Base-by-base conservation (phyloP, 257 asterid genomes). In the Nicotiana obtusifolia region DNA sequence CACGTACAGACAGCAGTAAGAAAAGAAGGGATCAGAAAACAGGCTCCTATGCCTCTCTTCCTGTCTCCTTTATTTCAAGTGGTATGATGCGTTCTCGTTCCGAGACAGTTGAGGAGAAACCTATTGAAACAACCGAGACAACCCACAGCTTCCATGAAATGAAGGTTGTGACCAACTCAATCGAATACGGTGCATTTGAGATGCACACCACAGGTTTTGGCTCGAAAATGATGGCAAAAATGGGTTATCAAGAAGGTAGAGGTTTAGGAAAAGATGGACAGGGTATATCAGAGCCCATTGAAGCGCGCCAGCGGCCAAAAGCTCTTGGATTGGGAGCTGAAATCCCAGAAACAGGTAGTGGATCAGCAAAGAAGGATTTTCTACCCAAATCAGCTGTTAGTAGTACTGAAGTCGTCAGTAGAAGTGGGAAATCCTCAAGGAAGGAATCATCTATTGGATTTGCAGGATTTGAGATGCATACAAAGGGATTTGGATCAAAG, bases 171-270 rank as follows among this genome's bases (percentile, higher is more conserved):
- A 67, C 91, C 26, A 83, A 66, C 78, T 73, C 91, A 22, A 83
- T 64, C 31, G 88, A 89, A 77, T 88, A 86, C 41, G 97, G 93
- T 80, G 89, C 97, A 56, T 96, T 96, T 59, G 99, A 96, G 88
- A 69, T 90, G 92, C 99, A 94, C 87, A 96, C 99, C 0, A 96
- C 97, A 44, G 99, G 99, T 49, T 94, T 96, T 84, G 99, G 99
- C 52, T 96, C 98, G 35, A 96, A 91, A 90, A 93, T 94, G 97
- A 61, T 96, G 97, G 98, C 98, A 59, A 96, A 94, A 89, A 94
- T 94, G 99, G 99, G 99, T 66, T 94, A 86, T 79, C 86, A 92
- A 33, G 97, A 90, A 85, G 98, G 98, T 19, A 86, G 77, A 2
- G 99, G 98, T 20, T 82, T 94, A 64, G 99, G 99, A 5, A 96